These are phyloP conservation scores for Hypocreales sp. DNA, from an alignment of 2,329 filamentous ascomycete species.

Conservation along the genomic window DNA sequence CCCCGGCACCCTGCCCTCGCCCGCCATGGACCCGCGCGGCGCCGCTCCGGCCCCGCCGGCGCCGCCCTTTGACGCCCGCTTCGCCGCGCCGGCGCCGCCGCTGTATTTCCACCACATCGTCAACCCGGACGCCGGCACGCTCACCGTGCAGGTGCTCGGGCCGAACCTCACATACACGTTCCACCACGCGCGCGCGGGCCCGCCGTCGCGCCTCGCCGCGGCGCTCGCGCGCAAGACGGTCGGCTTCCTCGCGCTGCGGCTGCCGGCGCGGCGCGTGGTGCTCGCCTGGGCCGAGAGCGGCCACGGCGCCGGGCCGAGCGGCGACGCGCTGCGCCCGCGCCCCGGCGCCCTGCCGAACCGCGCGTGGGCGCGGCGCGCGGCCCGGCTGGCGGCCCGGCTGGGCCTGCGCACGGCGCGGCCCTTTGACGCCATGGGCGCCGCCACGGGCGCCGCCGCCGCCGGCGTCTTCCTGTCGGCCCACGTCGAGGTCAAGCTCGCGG, in stretches of 20 bases:
- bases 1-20: too few species aligned
- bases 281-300: conserved; percentile 18
- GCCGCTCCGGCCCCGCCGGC: too few species aligned
- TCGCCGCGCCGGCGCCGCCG: conserved; percentile 4
- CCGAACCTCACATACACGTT: conserved; percentile 15
- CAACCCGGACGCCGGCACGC: conserved; percentile 7
- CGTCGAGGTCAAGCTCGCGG: conserved; percentile 23
- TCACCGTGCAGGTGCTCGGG: conserved; percentile 15
- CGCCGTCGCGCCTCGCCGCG: background rate
- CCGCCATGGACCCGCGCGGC: too few species aligned
- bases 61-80: too few species aligned
- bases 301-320: conserved; percentile 8
- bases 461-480: conserved; percentile 19
- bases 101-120: conserved; percentile 18
- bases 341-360: conserved; percentile 11
- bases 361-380: conserved; percentile 15
- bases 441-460: conserved; percentile 1
- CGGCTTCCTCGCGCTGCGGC: conserved; percentile 16
- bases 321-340: background rate
- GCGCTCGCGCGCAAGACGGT: conserved; percentile 13
- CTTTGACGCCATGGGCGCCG: conserved; percentile 10
- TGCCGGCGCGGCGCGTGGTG: conserved; percentile 8
- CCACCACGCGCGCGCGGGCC: conserved; percentile 10
- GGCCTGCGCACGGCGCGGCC: conserved; percentile 12
- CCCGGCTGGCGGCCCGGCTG: conserved; percentile 13